Evolutionary conservation across 306 rosid species (phyloP).

Genomic region (Quillaja saponaria): DNA sequence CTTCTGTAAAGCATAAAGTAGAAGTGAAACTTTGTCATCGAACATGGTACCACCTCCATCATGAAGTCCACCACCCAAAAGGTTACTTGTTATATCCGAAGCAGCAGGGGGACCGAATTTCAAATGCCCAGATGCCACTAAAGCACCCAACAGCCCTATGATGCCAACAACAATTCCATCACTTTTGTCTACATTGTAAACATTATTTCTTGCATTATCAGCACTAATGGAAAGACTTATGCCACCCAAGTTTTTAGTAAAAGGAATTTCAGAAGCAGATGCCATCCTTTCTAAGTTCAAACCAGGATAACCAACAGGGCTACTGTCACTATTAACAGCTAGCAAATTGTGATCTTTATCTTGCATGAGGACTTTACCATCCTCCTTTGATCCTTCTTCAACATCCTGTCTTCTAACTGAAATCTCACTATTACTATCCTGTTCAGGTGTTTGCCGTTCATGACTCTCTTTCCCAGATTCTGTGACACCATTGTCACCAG

Average conservation of each 20-base stretch:
- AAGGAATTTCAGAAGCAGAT: conserved; percentile 57
- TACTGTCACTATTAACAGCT: conserved; percentile 44
- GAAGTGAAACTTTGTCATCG: conserved; percentile 87
- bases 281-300: conserved; percentile 47
- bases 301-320: conserved; percentile 45
- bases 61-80: conserved; percentile 65
- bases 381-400: conserved; percentile 35
- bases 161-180: conserved; percentile 91
- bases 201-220: conserved; percentile 92
- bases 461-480: conserved; percentile 42
- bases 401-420: conserved; percentile 43
- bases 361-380: conserved; percentile 42
- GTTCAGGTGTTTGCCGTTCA: conserved; percentile 41
- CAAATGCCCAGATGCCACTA: conserved; percentile 84
- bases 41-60: conserved; percentile 89
- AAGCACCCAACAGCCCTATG: conserved; percentile 79
- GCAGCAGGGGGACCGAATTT: conserved; percentile 53
- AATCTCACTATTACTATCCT: conserved; percentile 39
- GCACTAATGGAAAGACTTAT: conserved; percentile 87
- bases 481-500: conserved; percentile 60
- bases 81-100: conserved; percentile 58
- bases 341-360: conserved; percentile 53
- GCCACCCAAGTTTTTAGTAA: conserved; percentile 78
- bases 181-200: conserved; percentile 81
- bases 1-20: conserved; percentile 88